phyloP scores from a whole-genome alignment of 2,329 filamentous ascomycete genomes.

The Talaromyces pinophilus region DNA sequence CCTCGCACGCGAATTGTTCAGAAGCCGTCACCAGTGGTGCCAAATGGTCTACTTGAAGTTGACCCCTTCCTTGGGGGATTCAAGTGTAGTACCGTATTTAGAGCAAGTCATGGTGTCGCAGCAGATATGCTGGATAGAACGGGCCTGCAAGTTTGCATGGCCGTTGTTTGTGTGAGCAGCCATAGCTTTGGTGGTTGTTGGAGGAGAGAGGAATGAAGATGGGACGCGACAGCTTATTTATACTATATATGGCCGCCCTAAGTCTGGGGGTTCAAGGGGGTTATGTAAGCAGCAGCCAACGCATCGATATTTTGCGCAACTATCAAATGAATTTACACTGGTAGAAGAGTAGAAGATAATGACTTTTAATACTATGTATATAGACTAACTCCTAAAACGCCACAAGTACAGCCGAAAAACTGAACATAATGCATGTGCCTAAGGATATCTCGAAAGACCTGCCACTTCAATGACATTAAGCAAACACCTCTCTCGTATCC shows the following conservation, averaged over 20 bases:
- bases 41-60: constrained; percentile 29
- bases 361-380: constrained; percentile 10
- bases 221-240: constrained; percentile 7
- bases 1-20: constrained; percentile 26
- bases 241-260: not conserved
- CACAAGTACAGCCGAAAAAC: constrained; percentile 24
- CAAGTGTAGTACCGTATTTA: constrained; percentile 19
- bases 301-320: not conserved
- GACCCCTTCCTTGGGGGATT: constrained; percentile 39
- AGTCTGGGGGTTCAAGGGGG: not conserved
- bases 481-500: constrained; percentile 75
- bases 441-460: constrained; percentile 32
- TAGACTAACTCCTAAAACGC: constrained; percentile 4
- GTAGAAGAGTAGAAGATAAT: not conserved
- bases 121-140: not conserved
- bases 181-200: constrained; percentile 17
- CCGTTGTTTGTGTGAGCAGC: constrained; percentile 22
- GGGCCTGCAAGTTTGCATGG: constrained; percentile 26
- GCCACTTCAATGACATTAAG: constrained; percentile 10
- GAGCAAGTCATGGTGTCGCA: constrained; percentile 12
- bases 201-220: not conserved
- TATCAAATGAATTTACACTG: not conserved
- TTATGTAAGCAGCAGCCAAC: constrained; percentile 19
- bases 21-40: constrained; percentile 27
- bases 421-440: constrained; percentile 30